Evolutionary conservation across 768 basidiomycete genomes (phyloP), one percentile per base, ranked within the genome.

Genomic region (Trametes elegans): DNA sequence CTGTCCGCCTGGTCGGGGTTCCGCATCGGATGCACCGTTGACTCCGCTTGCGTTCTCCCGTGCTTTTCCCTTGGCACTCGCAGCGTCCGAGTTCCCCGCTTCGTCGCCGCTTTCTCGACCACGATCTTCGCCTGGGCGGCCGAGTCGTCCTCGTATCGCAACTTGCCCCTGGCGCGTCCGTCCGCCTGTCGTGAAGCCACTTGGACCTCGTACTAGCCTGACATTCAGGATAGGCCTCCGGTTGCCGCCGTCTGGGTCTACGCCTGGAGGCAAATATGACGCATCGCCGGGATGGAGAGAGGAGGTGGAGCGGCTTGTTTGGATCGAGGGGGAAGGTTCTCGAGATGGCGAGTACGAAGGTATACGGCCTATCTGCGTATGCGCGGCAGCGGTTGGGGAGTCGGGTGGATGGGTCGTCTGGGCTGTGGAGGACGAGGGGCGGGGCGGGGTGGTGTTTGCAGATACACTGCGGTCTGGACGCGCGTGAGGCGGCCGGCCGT

Each of bases 381-480:
- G 43, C 36, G 57, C 34, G 46, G 65, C 18, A 23, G 63, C 38
- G 49, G 58, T n/a, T 40, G 43, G 49, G 64, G 69, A 38, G 58
- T 67, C 54, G 62, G 67, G n/a, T 48, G 60, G 38, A 47, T 51
- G 23, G 62, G 56, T 7, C 27, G 53, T 38, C 28, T 61, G 57
- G 35, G 48, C 40, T 57, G 63, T 34, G 58, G 63, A 27, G 58
- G 62, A 53, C 18, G 49, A 48, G 40, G 61, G 34, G 28, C 58
- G 47, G 23, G 60, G 54, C 58, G 59, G 43, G 36, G 57, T 59
- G 11, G 57, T 55, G 39, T 57, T 55, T 7, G 63, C 67, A 16
- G 74, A 76, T 32, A 70, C 61, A 55, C 71, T 70, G 40, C 71
- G 71, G 24, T 68, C 66, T 48, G 68, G 67, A 1, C 61, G 66